These are phyloP conservation scores for Coix lacrymajobi DNA, from an alignment of 176 grass and related monocot species.

Conservation along the genomic window DNA sequence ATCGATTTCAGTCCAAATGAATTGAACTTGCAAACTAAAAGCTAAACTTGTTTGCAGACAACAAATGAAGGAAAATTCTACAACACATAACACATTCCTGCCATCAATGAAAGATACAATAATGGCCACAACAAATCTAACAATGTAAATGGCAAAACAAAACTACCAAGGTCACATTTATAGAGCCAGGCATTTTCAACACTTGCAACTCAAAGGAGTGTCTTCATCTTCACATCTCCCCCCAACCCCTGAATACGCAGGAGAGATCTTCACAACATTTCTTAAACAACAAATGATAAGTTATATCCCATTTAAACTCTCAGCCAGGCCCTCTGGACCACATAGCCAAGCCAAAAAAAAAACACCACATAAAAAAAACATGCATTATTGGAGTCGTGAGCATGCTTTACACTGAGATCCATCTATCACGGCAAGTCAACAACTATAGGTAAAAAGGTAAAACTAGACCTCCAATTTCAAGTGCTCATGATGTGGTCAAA, in stretches of 20 bases:
- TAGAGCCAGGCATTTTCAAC: neutral
- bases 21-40: neutral
- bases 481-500: neutral
- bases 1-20: neutral
- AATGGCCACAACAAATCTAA: too few relatives aligned
- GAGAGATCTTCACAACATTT: neutral
- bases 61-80: neutral
- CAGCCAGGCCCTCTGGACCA: neutral
- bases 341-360: neutral
- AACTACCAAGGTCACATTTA: too few relatives aligned
- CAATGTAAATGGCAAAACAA: too few relatives aligned
- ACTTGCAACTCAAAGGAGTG: neutral
- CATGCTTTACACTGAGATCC: neutral
- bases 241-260: neutral
- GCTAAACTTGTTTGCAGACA: neutral
- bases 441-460: neutral
- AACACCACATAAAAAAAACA: neutral
- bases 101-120: too few relatives aligned
- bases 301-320: neutral
- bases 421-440: slow-evolving; percentile 8
- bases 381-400: neutral
- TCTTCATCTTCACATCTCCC: neutral
- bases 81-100: too few relatives aligned
- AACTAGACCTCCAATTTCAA: neutral
- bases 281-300: neutral